Evolutionary conservation across 176 grass and related monocot species (phyloP), one percentile per base, ranked within the genome.

Genomic region (Lolium perenne): DNA sequence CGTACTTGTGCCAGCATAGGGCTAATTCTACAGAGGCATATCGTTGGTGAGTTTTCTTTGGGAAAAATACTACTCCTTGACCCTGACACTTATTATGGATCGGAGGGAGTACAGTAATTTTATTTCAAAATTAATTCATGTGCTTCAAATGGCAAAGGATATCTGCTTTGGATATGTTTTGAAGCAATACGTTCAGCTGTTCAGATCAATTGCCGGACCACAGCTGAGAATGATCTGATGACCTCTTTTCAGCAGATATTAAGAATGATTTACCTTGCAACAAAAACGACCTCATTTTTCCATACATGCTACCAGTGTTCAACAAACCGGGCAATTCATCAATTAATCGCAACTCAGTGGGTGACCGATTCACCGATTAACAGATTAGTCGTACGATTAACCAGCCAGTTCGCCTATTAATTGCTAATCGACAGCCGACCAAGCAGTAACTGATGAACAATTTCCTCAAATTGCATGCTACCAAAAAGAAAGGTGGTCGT

Each of bases 201-300:
- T 69, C 15, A 20, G 23, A 66, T 66, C 78, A 50, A 80, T 61
- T 46, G 55, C n/a, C 57, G 40, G 3, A 25, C 38, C 57, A 46
- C 3, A 1, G 16, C 10, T 25, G 38, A 4, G 7, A 62, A 79
- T 62, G 35, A 41, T 46, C 7, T 61, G 56, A 25, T 21, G 13
- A 47, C 59, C 57, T 47, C 77, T 60, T 78, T 59, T 78, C 6
- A n/a, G 38, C 1, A 0, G 38, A 54, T 53, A 4, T 66, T 66
- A 77, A 13, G 47, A 18, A 77, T 77, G 16, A 76, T 73, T 84
- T 15, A 64, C 8, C 22, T 66, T 54, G 46, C 12, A 66, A 85
- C 63, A 65, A 54, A 50, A 76, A 77, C n/a, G 0, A 20, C 13
- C 59, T 49, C 16, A 23, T 53, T 51, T 43, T 32, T 84, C 38